Base-by-base conservation (phyloP, 75 land plant genomes). In the Pinus albicaulis region DNA sequence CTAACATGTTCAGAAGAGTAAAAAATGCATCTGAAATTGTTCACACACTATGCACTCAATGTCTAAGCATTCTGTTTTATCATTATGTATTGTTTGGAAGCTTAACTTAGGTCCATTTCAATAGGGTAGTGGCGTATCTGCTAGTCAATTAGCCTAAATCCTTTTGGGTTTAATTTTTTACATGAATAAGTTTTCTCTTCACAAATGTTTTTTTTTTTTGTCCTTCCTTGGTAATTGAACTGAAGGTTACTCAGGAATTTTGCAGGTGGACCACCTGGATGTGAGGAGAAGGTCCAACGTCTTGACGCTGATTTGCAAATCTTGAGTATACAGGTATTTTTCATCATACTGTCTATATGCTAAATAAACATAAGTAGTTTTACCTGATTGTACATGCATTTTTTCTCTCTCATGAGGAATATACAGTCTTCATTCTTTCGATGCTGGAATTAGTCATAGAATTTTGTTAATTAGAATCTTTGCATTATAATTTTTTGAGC, bases 221-320 rank as follows among this genome's bases (percentile, higher is more conserved):
- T 36, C 28, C 4, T 61, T 60, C 10, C 13, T 15, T 19, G 6
- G 14, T 38, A 8, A 61, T 60, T 75, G 72, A 57, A n/a, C 5
- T 75, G 25, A 75, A 55, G 19, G 25, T 23, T 28, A 56, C 26
- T 73, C 13, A 12, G 26, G 60, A 11, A 55, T 3, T 80, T 20
- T 71, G 48, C 85, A 92, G 95, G 92, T 69, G 86, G 86, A 57
- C 87, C 78, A 57, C 74, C 66, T 56, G 89, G 77, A 23, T 80
- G 64, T 77, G 83, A 77, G 76, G 80, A 77, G 52, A 89, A 83
- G 76, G 74, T 81, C 19, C 72, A 59, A 28, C 86, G 83, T n/a
- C 76, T 98, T 23, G 87, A 95, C 59, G 98, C 95, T 59, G 95
- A 98, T 84, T 74, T 91, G 63, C 91, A 84, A 26, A 84, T 95